Base-by-base conservation (phyloP, 352 stramenopile species). In the Phytophthora cajani region DNA sequence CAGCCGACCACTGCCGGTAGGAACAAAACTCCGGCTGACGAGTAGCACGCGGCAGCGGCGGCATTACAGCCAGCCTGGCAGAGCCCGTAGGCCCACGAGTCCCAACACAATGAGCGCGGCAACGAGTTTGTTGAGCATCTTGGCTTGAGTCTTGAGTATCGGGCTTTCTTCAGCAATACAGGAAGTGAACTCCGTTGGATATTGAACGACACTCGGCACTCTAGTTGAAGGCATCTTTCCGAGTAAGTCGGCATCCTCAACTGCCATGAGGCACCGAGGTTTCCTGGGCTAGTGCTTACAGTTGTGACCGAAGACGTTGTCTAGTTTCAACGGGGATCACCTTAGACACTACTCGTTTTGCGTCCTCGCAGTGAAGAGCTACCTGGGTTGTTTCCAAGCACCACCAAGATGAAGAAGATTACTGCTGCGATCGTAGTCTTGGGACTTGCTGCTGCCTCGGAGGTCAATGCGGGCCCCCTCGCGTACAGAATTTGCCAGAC, bases 401-500 rank as follows among this genome's bases (percentile, higher is more conserved):
- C 5, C 38, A 44, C 38, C 19, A 56, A 42, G 52, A 71, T 71
- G 3, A 74, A 67, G 51, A 44, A 69, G 27, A 17, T 67, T 2
- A 33, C n/a, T 21, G 23, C 27, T 9, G 38, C 27, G 33, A 5
- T 72, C 5, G 3, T 64, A 54, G 32, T 59, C 30, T 33, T 75
- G 36, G 32, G 46, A 17, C 27, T 71, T 16, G 30, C 58, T 16
- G 36, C 14, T 5, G 11, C 58, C 2, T 21, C 62, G 6, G 42
- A 56, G 42, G 66, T 64, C 12, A 44, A 50, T 4, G 75, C 62
- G 19, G 72, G 72, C 3, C 69, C 63, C 23, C 23, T 27, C 23
- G 23, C 23, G 23, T 27, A 82, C 21, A 71, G 72, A 0, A 62
- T 81, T 5, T 86, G 79, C 33, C 81, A 87, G 12, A 77, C 59